Evolutionary conservation across 164 flowering plant genomes (phyloP).

Genomic region (Chimonanthus praecox): DNA sequence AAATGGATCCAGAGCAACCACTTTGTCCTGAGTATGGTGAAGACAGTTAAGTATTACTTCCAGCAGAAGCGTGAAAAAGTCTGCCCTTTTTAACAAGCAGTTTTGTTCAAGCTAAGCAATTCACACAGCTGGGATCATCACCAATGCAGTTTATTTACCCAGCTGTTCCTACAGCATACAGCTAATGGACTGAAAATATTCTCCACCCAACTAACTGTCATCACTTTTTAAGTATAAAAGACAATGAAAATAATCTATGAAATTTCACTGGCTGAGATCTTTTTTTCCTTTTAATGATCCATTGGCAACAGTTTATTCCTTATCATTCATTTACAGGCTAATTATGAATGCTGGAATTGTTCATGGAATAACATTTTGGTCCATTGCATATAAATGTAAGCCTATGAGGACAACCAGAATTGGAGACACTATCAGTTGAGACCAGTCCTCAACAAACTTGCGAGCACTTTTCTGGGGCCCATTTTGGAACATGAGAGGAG

Average conservation of each 20-base stretch:
- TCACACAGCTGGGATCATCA: background rate
- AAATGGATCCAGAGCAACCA: slow-evolving; percentile 51
- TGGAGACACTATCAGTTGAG: no score
- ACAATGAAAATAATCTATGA: no score
- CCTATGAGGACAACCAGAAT: no score
- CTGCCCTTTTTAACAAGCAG: background rate
- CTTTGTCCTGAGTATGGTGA: slow-evolving; percentile 40
- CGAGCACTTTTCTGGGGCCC: no score
- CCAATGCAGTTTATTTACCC: background rate
- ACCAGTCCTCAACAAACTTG: no score
- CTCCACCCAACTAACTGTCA: background rate
- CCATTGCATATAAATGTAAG: background rate
- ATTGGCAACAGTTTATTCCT: background rate
- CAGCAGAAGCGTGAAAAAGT: background rate
- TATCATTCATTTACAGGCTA: background rate
- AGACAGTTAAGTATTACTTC: background rate
- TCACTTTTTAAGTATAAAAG: background rate
- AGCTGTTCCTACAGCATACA: background rate
- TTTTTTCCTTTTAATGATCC: background rate
- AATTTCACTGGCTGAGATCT: background rate
- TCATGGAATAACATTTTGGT: background rate
- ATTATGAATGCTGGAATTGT: background rate
- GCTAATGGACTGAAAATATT: background rate
- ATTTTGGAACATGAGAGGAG: no score
- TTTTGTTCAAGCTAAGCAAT: background rate